Conservation (phyloP, 352 stramenopile species). For the Phytophthora pisi region DNA sequence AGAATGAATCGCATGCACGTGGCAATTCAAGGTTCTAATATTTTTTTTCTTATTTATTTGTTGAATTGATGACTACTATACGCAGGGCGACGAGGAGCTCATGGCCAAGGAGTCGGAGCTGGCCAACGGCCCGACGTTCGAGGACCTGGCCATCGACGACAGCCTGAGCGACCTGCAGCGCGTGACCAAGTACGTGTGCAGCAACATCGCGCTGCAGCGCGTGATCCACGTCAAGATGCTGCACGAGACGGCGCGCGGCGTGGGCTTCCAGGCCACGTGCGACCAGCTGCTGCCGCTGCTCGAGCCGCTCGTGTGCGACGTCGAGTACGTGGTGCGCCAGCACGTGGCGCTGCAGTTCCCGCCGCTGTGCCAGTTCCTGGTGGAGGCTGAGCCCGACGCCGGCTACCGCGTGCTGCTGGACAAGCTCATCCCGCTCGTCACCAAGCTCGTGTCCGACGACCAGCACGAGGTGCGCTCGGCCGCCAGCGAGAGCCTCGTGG, state of each 20-base stretch:
- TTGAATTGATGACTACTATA: not conserved
- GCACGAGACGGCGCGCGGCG: conserved; percentile 81
- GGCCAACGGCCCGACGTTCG: conserved; percentile 91
- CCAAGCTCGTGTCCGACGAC: conserved; percentile 81
- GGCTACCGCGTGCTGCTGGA: conserved; percentile 83
- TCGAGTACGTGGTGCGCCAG: conserved; percentile 95
- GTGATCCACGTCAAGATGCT: conserved; percentile 98
- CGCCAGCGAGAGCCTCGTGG: conserved; percentile 87
- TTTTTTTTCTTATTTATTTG: not conserved
- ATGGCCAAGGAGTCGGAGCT: conserved; percentile 39
- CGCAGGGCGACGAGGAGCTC: conserved; percentile 38
- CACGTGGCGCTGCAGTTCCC: conserved; percentile 93
- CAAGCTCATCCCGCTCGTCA: conserved; percentile 77
- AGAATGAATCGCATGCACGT: conserved; percentile 1
- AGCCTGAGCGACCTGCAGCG: conserved; percentile 95
- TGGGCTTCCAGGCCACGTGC: conserved; percentile 85
- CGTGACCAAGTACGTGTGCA: conserved; percentile 95
- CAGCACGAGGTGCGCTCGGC: conserved; percentile 89
- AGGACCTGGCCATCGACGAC: conserved; percentile 98
- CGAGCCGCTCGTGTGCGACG: conserved; percentile 84
- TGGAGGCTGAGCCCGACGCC: conserved; percentile 42
- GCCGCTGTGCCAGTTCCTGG: conserved; percentile 74
- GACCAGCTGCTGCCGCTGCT: conserved; percentile 91
- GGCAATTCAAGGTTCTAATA: conserved; percentile 33
- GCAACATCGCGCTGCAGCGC: conserved; percentile 96